These are phyloP conservation scores for Rutstroemia sp. DNA, from an alignment of 2,329 filamentous ascomycete genomes.

Conservation along the genomic window DNA sequence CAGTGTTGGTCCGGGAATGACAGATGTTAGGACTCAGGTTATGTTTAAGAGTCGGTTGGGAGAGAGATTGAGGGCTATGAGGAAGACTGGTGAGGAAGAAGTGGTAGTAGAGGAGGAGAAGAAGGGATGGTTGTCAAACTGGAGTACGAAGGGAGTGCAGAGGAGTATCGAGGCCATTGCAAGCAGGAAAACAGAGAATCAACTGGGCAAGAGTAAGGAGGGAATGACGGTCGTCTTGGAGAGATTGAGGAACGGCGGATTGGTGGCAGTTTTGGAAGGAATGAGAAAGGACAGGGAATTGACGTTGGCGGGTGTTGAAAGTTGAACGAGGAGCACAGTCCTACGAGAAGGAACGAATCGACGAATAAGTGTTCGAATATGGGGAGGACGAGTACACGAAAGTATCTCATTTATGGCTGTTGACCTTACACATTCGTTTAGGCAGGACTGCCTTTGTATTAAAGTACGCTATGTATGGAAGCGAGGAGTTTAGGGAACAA, in stretches of 20 bases:
- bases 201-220: conserved; percentile 72
- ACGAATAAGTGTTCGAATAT: neutral
- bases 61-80: conserved; percentile 43
- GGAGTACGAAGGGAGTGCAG: conserved; percentile 66
- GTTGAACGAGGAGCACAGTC: conserved; percentile 9
- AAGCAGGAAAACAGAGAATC: conserved; percentile 68
- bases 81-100: conserved; percentile 32
- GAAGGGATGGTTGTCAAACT: conserved; percentile 45
- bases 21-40: conserved; percentile 66
- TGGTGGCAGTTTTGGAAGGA: conserved; percentile 63
- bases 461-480: conserved; percentile 14
- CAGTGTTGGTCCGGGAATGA: conserved; percentile 33
- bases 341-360: neutral
- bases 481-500: conserved; percentile 22
- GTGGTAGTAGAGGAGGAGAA: conserved; percentile 39
- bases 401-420: neutral
- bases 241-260: conserved; percentile 56
- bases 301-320: conserved; percentile 14
- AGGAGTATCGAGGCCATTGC: conserved; percentile 73
- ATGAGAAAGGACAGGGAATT: conserved; percentile 52
- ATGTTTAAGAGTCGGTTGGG: conserved; percentile 67
- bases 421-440: conserved; percentile 8
- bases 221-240: conserved; percentile 79
- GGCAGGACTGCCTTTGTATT: conserved; percentile 15
- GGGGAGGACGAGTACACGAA: too few species aligned